Base-by-base conservation (phyloP, 2,329 filamentous ascomycete genomes). In the Coniochaeta ligniaria region DNA sequence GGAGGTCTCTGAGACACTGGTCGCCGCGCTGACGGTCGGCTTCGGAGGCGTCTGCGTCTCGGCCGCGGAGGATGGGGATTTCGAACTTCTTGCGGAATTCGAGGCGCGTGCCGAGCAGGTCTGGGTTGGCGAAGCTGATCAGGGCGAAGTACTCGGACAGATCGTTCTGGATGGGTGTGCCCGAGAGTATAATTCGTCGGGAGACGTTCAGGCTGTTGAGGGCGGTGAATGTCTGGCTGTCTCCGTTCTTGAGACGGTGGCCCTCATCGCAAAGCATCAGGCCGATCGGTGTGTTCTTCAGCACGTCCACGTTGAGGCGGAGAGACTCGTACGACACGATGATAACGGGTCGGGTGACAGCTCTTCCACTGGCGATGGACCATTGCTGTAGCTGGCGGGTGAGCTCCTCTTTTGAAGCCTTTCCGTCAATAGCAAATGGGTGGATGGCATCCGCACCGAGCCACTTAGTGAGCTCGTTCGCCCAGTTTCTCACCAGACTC, bases 261-360 rank as follows among this genome's bases (percentile, higher is more conserved):
- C 95, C 95, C 76, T 99, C 95, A 67, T 99, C 95, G 68, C 95
- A 98, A 38, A 99, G 85, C 75, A 99, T 86, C 6, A 99, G 77
- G 6, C 95, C 95, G 63, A 99, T 98, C 22, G 91, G 88, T 1
- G 91, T 93, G 69, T 95, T 87, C 68, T 90, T 94, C 59, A 99
- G 83, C 73, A 96, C 91, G 43, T 96, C 91, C 16, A 92, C 90
- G 68, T 99, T 95, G 59, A 98, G 79, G 60, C 95, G 89, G 17
- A 99, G 80, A 0, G 95, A 98, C 74, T 99, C 95, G 70, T 99
- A 99, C 0, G 95, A 99, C 47, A 99, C 93, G 61, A 99, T 99
- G 59, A 99, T 89, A 38, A 98, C 93, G 0, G 95, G 95, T 38
- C 95, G 83, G 3, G 93, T 95, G 24, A 99, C 87, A 14, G 92